A percentile compares a stretch with the other conserved stretches of the same genome.
Evolutionary conservation across 208 protist genomes (phyloP).

Genomic region (Phytomonas serpens): DNA sequence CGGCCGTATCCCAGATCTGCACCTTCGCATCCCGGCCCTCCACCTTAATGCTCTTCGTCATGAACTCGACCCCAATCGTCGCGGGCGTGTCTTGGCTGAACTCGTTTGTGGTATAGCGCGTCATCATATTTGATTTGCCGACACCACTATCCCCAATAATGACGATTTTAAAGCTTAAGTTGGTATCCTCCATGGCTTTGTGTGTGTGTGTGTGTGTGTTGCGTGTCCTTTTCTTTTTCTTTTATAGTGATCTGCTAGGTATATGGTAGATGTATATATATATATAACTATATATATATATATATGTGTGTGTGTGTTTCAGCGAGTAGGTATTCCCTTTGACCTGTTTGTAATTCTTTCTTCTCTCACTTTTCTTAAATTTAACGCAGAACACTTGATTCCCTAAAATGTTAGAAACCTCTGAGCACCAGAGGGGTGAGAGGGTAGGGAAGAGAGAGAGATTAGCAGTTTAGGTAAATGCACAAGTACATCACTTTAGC

Average conservation of each 20-base stretch:
- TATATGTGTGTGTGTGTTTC: too few relatives aligned
- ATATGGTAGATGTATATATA: not conserved
- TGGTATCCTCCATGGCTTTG: conserved; percentile 79
- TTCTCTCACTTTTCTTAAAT: too few relatives aligned
- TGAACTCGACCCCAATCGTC: conserved; percentile 93
- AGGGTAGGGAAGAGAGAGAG: not conserved
- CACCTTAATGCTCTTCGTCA: conserved; percentile 85
- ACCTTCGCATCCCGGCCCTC: conserved; percentile 96
- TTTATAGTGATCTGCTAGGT: conserved; percentile 8
- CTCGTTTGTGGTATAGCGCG: conserved; percentile 80
- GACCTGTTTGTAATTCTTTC: too few relatives aligned
- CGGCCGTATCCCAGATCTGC: conserved; percentile 99
- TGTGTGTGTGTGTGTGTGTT: conserved; percentile 10
- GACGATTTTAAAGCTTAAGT: conserved; percentile 93
- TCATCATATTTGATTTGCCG: conserved; percentile 89
- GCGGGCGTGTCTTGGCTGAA: conserved; percentile 86
- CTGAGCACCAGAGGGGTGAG: not conserved
- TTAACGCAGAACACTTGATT: too few relatives aligned
- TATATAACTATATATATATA: too few relatives aligned
- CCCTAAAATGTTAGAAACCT: not conserved
- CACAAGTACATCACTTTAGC: not conserved
- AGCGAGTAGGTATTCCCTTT: too few relatives aligned
- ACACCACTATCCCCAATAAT: conserved; percentile 89
- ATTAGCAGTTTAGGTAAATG: not conserved
- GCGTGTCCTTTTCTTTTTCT: not conserved